phyloP scores from a whole-genome alignment of 176 grass and related monocot species.

The Triticum monococcum region DNA sequence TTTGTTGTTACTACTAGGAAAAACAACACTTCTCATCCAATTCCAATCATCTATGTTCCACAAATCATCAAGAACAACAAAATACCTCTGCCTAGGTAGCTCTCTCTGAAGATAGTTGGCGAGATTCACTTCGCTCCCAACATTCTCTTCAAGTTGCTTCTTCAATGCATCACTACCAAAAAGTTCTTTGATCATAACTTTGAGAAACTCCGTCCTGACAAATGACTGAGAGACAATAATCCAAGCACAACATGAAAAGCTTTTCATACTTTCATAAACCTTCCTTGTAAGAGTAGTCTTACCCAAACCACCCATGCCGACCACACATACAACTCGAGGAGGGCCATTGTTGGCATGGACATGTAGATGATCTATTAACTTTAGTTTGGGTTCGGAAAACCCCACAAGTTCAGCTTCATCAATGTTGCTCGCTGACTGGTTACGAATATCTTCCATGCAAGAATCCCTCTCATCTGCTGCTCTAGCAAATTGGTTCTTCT shows the following conservation, averaged over 20 bases:
- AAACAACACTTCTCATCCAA: too few species aligned
- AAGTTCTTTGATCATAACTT: background rate
- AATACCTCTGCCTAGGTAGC: background rate
- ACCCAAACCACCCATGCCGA: background rate
- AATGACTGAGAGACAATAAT: background rate
- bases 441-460: too few species aligned
- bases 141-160: background rate
- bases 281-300: background rate
- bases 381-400: rapidly evolving
- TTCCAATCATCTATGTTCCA: background rate
- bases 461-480: too few species aligned
- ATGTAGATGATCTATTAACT: too few species aligned
- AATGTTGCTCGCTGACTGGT: too few species aligned
- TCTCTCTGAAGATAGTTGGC: background rate
- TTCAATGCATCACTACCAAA: too few species aligned
- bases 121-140: background rate
- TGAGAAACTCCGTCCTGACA: background rate
- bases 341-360: too few species aligned
- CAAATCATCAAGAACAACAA: constrained; percentile 40
- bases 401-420: too few species aligned
- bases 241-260: background rate
- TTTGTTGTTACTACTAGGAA: too few species aligned
- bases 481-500: too few species aligned
- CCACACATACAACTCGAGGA: too few species aligned
- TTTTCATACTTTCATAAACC: background rate